A percentile compares a stretch with the other conserved stretches of the same genome.
These are phyloP conservation scores for Geotrichum phurueaensis DNA, from an alignment of 1,139 yeast species.

Conservation along the genomic window DNA sequence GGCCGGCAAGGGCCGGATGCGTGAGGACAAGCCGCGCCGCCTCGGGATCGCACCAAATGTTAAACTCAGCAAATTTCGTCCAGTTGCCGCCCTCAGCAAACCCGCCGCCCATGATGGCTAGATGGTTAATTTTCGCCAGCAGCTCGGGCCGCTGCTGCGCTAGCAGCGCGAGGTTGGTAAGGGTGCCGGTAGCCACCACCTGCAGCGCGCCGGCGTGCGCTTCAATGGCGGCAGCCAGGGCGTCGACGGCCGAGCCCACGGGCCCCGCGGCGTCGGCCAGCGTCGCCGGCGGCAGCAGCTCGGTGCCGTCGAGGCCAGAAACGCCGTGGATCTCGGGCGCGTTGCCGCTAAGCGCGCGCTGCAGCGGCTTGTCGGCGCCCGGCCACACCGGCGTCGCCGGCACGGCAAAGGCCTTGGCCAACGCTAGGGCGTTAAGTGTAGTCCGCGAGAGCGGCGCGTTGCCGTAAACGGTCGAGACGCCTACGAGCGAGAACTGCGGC, in stretches of 20 bases:
- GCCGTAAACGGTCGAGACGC: constrained; percentile 79
- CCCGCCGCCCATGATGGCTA: constrained; percentile 78
- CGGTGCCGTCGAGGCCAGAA: constrained; percentile 70
- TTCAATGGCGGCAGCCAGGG: constrained; percentile 49
- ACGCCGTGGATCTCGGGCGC: constrained; percentile 70
- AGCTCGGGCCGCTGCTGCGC: constrained; percentile 49
- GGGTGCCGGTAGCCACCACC: constrained; percentile 63
- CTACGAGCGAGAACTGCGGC: constrained; percentile 56
- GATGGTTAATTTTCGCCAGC: constrained; percentile 41
- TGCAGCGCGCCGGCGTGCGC: constrained; percentile 46
- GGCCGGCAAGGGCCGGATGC: constrained; percentile 41
- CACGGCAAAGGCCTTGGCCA: constrained; percentile 53
- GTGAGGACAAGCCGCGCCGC: constrained; percentile 58
- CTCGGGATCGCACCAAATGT: constrained; percentile 66
- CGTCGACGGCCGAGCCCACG: constrained; percentile 47
- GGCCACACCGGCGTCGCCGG: constrained; percentile 52
- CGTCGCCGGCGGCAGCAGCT: constrained; percentile 47
- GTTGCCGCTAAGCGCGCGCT: constrained; percentile 39
- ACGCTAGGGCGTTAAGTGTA: constrained; percentile 61
- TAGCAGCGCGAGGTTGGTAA: constrained; percentile 61
- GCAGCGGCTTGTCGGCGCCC: constrained; percentile 58
- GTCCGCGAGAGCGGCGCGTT: constrained; percentile 65
- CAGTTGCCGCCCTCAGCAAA: constrained; percentile 35
- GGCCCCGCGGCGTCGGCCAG: constrained; percentile 32
- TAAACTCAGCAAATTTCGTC: constrained; percentile 68